Evolutionary conservation across 2,329 filamentous ascomycete species (phyloP), one percentile per base, ranked within the genome.

Genomic region (Dactylellina parvicollis): DNA sequence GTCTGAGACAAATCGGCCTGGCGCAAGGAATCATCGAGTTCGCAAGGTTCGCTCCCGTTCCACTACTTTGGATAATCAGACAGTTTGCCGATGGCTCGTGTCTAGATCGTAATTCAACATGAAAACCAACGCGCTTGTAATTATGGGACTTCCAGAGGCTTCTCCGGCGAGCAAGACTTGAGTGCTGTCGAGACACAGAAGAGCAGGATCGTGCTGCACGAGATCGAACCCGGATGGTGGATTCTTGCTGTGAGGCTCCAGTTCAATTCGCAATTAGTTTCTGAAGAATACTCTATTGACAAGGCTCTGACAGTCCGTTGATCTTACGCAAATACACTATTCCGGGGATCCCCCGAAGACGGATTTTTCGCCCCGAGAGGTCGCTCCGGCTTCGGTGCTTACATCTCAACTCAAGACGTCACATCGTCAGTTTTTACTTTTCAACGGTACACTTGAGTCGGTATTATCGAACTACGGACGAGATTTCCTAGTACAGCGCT

Each of bases 1-100:
- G 89, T 77, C 83, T 98, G 78, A 87, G 95, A 76, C 93, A 97
- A 83, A 92, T 99, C 79, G 95, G 95, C 36, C 87, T 99, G 75
- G 95, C 95, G 40, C 95, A 99, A 83, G 95, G 93, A 79, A 96
- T 98, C 90, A 90, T 96, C 70, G 91, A 89, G 80, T 99, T 99
- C 82, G 91, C 91, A 76, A 87, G 85, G 86, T 89, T 82, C 74
- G 82, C 78, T 32, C 44, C 30, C 16, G 16, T n/a, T 57, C 62
- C 49, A 28, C 20, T 28, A 42, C 10, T 40, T 7, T 32, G 28
- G 16, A 36, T 34, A 38, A 50, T 38, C 46, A 61, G 55, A 47
- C 64, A 69, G 64, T 47, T 59, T 59, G 55, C 55, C 55, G 55
- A 59, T 59, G 55, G 64, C 64, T 69, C 28, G 64, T 61, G 64